Evolutionary conservation across 768 basidiomycete species (phyloP).

Genomic region (Pleurotus eryngii): DNA sequence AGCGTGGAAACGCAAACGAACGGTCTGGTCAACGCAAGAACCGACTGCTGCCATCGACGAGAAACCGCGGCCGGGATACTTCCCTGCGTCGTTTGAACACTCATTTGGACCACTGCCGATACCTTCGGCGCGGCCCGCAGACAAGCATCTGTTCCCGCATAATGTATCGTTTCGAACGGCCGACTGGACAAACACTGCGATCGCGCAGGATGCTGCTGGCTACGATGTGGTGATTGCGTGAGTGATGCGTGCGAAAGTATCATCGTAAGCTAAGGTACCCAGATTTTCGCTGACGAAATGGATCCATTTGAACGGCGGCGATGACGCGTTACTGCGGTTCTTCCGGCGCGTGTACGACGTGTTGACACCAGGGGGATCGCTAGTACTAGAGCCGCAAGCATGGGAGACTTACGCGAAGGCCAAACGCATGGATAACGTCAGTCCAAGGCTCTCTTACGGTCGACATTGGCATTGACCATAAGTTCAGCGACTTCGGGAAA

Average conservation of each 20-base stretch:
- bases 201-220: slow-evolving; percentile 53
- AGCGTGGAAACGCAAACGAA: slow-evolving; percentile 71
- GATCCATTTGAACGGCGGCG: slow-evolving; percentile 84
- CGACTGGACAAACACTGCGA: slow-evolving; percentile 65
- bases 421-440: slow-evolving; percentile 60
- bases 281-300: slow-evolving; percentile 90
- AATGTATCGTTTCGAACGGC: slow-evolving; percentile 71
- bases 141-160: slow-evolving; percentile 60
- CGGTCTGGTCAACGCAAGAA: slow-evolving; percentile 67
- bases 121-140: slow-evolving; percentile 36
- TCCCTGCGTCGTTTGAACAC: slow-evolving; percentile 75
- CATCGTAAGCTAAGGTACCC: background rate
- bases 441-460: background rate
- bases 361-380: slow-evolving; percentile 60
- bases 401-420: slow-evolving; percentile 86
- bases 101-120: slow-evolving; percentile 74
- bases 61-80: slow-evolving; percentile 43
- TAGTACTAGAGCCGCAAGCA: slow-evolving; percentile 80
- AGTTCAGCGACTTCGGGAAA: slow-evolving; percentile 54
- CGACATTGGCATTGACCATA: too few relatives aligned
- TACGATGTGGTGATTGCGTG: slow-evolving; percentile 85
- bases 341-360: slow-evolving; percentile 59
- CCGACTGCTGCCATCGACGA: slow-evolving; percentile 21
- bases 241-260: slow-evolving; percentile 18
- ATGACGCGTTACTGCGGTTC: slow-evolving; percentile 65